Conservation (phyloP, 78 protist genomes). For the Corallochytrium limacisporum region DNA sequence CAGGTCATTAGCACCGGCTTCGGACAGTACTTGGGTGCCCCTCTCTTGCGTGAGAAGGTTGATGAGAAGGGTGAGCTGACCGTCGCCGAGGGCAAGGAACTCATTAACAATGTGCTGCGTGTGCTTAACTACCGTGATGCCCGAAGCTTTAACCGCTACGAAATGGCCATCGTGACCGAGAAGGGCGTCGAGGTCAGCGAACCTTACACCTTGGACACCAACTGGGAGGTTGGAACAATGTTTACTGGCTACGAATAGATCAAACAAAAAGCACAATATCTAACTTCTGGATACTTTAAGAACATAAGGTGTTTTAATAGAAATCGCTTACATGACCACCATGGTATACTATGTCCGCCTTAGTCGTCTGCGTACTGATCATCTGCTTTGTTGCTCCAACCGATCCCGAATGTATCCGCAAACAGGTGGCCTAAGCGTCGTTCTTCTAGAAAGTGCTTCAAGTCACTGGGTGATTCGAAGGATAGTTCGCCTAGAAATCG, state of each 20-base stretch:
- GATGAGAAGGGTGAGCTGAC: constrained; percentile 12
- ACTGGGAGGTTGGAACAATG: constrained; percentile 28
- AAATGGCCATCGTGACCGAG: constrained; percentile 19
- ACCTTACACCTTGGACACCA: constrained; percentile 31
- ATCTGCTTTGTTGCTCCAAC: too few relatives aligned
- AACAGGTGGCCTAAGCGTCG: too few relatives aligned
- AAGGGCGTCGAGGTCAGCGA: constrained; percentile 7
- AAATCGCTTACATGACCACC: too few relatives aligned
- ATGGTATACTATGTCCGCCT: too few relatives aligned
- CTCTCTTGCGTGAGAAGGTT: background rate
- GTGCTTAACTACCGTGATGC: constrained; percentile 84
- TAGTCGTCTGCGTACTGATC: too few relatives aligned
- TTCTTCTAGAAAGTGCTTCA: too few relatives aligned
- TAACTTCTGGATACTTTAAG: too few relatives aligned
- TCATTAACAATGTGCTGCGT: constrained; percentile 46
- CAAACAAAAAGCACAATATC: too few relatives aligned
- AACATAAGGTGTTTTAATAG: too few relatives aligned
- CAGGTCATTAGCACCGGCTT: constrained; percentile 62
- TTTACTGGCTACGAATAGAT: constrained; percentile 5
- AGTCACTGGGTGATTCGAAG: too few relatives aligned
- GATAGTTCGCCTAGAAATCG: too few relatives aligned
- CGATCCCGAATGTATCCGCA: too few relatives aligned
- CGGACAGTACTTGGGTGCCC: constrained; percentile 64
- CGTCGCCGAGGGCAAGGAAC: constrained; percentile 28
- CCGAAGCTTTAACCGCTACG: constrained; percentile 42